Conservation (phyloP, 2,329 filamentous ascomycete genomes). For the Juglanconis oblonga region DNA sequence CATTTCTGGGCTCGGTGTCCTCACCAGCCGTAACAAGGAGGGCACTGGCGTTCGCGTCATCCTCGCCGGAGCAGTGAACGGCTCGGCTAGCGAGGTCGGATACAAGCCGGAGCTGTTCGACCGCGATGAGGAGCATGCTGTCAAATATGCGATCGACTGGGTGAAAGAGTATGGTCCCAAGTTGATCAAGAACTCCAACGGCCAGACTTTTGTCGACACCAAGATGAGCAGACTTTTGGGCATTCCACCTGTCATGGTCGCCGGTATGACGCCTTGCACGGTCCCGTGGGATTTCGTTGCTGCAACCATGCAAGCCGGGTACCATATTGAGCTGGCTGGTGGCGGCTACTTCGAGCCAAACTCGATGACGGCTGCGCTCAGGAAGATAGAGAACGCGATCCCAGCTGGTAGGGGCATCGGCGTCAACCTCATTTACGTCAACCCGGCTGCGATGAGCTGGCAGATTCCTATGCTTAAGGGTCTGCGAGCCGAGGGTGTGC, state of each 20-base stretch:
- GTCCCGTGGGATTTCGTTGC: conserved; percentile 90
- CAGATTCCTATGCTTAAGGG: conserved; percentile 82
- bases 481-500: conserved; percentile 79
- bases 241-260: conserved; percentile 82
- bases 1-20: conserved; percentile 89
- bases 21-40: conserved; percentile 99
- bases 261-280: conserved; percentile 90
- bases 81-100: conserved; percentile 84
- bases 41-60: conserved; percentile 96
- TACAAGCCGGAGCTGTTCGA: conserved; percentile 99
- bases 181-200: conserved; percentile 82
- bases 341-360: conserved; percentile 85
- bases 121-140: conserved; percentile 88
- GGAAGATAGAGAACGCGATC: conserved; percentile 80
- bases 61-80: conserved; percentile 87
- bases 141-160: conserved; percentile 96
- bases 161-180: conserved; percentile 95
- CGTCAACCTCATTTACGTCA: conserved; percentile 88
- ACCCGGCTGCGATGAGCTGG: conserved; percentile 86
- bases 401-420: conserved; percentile 84
- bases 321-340: conserved; percentile 85
- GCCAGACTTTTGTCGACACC: conserved; percentile 90
- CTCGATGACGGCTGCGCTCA: conserved; percentile 77
- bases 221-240: conserved; percentile 90
- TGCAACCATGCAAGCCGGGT: conserved; percentile 92